Base-by-base conservation (phyloP, 352 stramenopile species). In the Globisporangium orthogonon region DNA sequence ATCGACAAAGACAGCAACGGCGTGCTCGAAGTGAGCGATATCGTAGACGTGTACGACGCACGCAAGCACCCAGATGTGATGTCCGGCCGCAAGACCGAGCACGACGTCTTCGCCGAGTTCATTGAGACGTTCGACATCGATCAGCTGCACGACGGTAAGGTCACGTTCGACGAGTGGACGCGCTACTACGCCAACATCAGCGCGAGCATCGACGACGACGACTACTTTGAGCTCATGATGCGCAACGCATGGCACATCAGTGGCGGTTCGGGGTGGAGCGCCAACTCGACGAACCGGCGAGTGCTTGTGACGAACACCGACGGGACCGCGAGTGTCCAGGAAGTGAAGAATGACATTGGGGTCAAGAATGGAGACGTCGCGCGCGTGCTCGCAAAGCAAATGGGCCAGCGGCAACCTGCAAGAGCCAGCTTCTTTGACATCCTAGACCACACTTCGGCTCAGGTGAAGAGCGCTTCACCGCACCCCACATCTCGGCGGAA, bases 171-270 rank as follows among this genome's bases (percentile, higher is more conserved):
- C 15, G 71, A 83, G 13, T 92, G 79, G 79, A 74, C 77, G 40
- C 72, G 84, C 28, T 98, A 97, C 70, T 98, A 98, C 69, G 66
- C 73, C 4, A 96, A 96, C 61, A 71, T 97, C 30, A 93, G 81
- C 33, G 83, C 83, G 18, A 75, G 66, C 39, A 92, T 97, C 56
- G 87, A 97, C 50, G 79, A 94, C 67, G 91, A 97, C 62, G 86
- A 97, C 40, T 96, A 97, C 59, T 97, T 97, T 59, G 87, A 96
- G 70, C 67, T 93, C 47, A 94, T 97, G 83, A 89, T 97, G 65
- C 83, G 86, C 56, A 97, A 96, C 57, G 78, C 78, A 4, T 88
- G 78, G 78, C 75, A 88, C 52, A 70, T 93, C 37, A 75, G 66
- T 3, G 70, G 77, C 28, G 86, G 78, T 15, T 23, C 68, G 11